Evolutionary conservation across 306 rosid species (phyloP).

Genomic region (Vigna reflexopilosa): DNA sequence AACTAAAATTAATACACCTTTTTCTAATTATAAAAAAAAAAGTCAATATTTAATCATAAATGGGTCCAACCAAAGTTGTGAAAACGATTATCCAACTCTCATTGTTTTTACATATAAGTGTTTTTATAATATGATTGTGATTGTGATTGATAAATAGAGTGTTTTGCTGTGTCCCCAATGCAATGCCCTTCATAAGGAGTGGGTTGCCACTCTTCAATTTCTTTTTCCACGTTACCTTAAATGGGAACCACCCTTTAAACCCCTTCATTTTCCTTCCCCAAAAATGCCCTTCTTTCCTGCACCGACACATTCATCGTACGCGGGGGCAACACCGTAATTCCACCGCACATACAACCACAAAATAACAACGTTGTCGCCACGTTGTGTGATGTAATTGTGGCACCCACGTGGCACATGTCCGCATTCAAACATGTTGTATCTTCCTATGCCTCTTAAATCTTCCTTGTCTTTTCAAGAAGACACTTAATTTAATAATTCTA

Average conservation of each 20-base stretch:
- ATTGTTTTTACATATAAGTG: not conserved
- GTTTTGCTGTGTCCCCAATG: constrained; percentile 35
- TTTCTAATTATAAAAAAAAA: too few relatives aligned
- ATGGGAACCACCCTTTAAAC: not conserved
- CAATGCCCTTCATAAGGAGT: constrained; percentile 37
- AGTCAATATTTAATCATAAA: not conserved
- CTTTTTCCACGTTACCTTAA: constrained; percentile 16
- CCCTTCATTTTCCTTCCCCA: not conserved
- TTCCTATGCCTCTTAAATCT: not conserved
- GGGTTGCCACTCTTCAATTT: constrained; percentile 48
- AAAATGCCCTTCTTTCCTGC: constrained; percentile 1
- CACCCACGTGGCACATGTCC: constrained; percentile 58
- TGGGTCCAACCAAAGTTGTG: not conserved
- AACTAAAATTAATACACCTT: not conserved
- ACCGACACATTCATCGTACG: not conserved
- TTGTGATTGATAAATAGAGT: constrained; percentile 39
- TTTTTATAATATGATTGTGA: constrained; percentile 6
- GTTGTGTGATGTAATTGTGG: constrained; percentile 46
- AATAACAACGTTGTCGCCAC: constrained; percentile 45
- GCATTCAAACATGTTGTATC: constrained; percentile 28
- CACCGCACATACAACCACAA: not conserved
- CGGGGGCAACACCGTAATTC: constrained; percentile 30
- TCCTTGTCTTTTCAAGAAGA: not conserved
- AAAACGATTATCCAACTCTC: not conserved
- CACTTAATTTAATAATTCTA: constrained; percentile 13